Base-by-base conservation (phyloP, 768 basidiomycete species). In the Boletus rufocinnamomeus region DNA sequence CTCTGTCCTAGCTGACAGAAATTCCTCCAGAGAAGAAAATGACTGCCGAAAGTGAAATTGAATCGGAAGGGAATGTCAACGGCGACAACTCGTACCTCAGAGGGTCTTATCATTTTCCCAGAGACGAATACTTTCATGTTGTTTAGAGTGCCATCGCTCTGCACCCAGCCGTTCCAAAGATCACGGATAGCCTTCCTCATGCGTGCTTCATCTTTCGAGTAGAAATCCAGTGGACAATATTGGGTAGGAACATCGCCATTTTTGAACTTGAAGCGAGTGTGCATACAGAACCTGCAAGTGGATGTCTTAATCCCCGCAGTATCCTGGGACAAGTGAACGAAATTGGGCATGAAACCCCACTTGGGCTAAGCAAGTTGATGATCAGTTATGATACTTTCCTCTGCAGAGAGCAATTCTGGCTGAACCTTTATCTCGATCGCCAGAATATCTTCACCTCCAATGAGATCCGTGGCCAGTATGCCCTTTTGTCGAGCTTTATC, bases 141-240 rank as follows among this genome's bases (percentile, higher is more conserved):
- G 74, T 97, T 98, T 38, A 84, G 73, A 25, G 78, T 70, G 19
- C 89, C 92, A 23, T 83, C 72, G 55, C 82, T 88, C 17, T 71
- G 70, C 32, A 75, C 59, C 95, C 96, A 98, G 2, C 79, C 78
- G 38, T 82, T 74, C 88, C 89, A 93, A 30, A 98, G 79, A 34
- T 73, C 75, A 50, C 76, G 69, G n/a, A 98, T 68, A 3, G 93
- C 94, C 14, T 75, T 77, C n/a, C 60, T 68, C 32, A 92, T 71
- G 10, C 95, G 84, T n/a, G 37, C 52, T 50, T 80, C 73, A 25
- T 92, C 81, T 2, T 79, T 77, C 17, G 95, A 95, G 72, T 85
- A 98, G 23, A 99, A 77, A 74, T 99, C 96, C 56, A 99, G 76
- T 4, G 96, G 95, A 70, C 94, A 95, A 72, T 93, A 99, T 11